Evolutionary conservation across 2,329 filamentous ascomycete species (phyloP), one percentile per base, ranked within the genome.

Genomic region (Dendryphion nanum): DNA sequence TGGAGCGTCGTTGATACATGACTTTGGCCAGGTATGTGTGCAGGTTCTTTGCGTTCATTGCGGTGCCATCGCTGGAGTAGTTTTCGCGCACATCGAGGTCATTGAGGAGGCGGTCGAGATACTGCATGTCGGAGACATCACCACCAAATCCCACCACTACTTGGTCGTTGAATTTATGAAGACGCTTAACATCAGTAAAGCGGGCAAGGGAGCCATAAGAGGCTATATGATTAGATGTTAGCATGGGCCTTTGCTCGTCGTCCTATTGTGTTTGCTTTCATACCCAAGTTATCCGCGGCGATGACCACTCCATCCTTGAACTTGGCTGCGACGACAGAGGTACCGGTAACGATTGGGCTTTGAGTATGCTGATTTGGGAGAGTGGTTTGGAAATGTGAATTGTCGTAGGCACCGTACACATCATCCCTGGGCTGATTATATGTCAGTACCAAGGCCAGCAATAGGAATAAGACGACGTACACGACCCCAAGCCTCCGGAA

Each of bases 71-170:
- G 50, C 68, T 63, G 41, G 77, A 78, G 76, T 98, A 97, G 64
- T 89, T 85, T 76, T 97, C 90, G 66, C 85, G 79, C 68, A 94
- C 89, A 65, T 86, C 82, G 57, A 97, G 85, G 47, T 87, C 85
- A 61, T 79, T 84, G 55, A 98, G 84, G 61, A 95, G 82, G 55
- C 93, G 84, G 79, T 95, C 86, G 53, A 98, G 82, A 75, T 94
- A 94, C 76, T 98, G 93, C 93, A 98, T 97, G 75, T 98, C 93
- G 50, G 88, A 95, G 57, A 98, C 85, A 74, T 98, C 93, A 67
- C 93, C 93, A 67, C 89, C 89, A 72, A 97, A 95, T 59, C 93
- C 93, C 61, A 98, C 78, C 44, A 97, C 80, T 19, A 89, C 83
- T 50, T 83, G 81, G 51, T 83, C 77, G 71, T 89, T 88, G 71